Evolutionary conservation across 2,329 filamentous ascomycete genomes (phyloP).

Genomic region (Ophiostoma piceae): DNA sequence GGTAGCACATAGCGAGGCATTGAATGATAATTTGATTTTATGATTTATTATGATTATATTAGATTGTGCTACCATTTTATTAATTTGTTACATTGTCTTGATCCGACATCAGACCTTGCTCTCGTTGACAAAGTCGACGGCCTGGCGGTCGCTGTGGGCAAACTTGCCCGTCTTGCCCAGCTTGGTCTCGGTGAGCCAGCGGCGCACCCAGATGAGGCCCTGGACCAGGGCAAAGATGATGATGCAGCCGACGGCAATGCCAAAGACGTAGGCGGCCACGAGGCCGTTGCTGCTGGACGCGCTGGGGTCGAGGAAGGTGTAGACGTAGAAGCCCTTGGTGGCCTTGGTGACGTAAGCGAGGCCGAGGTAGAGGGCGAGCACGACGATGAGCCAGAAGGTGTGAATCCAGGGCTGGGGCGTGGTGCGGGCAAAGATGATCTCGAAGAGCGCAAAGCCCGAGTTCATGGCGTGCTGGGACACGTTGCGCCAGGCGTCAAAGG

Average conservation of each 20-base stretch:
- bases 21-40: neutral
- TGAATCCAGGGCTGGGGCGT: conserved; percentile 58
- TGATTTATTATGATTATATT: neutral
- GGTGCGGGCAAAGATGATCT: conserved; percentile 65
- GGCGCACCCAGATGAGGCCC: conserved; percentile 47
- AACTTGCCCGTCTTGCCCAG: conserved; percentile 40
- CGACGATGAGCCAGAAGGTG: conserved; percentile 60
- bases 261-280: conserved; percentile 61
- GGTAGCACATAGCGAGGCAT: neutral
- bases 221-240: conserved; percentile 51
- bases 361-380: conserved; percentile 66
- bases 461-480: conserved; percentile 73
- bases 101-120: conserved; percentile 10
- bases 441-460: conserved; percentile 66
- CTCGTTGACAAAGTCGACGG: neutral
- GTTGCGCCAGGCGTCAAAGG: conserved; percentile 59
- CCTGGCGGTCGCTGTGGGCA: conserved; percentile 13
- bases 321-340: conserved; percentile 69
- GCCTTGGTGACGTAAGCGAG: conserved; percentile 69
- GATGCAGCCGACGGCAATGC: conserved; percentile 49
- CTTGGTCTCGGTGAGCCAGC: conserved; percentile 46
- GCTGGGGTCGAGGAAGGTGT: conserved; percentile 66
- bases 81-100: neutral
- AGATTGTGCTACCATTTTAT: neutral
- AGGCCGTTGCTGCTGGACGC: conserved; percentile 43